These are phyloP conservation scores for Alternaria incomplexa DNA, from an alignment of 2,329 filamentous ascomycete species.

Conservation along the genomic window DNA sequence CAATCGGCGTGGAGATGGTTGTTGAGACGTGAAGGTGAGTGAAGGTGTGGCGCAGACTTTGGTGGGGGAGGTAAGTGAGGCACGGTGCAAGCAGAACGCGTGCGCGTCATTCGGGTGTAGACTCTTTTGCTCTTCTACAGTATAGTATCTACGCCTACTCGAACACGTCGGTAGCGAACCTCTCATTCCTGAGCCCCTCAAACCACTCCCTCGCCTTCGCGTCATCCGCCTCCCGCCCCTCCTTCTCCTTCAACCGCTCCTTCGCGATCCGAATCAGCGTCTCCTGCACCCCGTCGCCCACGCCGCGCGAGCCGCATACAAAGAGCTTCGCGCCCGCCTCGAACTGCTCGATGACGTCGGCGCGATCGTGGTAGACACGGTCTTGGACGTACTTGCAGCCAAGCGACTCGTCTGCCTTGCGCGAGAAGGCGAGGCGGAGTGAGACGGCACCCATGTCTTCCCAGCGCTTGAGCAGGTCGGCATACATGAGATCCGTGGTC, in stretches of 20 bases:
- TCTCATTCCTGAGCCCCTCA: slow-evolving; percentile 52
- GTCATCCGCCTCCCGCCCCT: slow-evolving; percentile 46
- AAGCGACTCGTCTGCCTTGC: slow-evolving; percentile 47
- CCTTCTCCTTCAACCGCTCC: slow-evolving; percentile 49
- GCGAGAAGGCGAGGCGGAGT: slow-evolving; percentile 67
- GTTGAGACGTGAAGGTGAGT: neutral
- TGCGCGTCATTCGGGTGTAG: neutral
- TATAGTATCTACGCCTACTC: neutral
- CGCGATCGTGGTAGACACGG: slow-evolving; percentile 55
- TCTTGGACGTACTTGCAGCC: slow-evolving; percentile 63
- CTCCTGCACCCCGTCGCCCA: slow-evolving; percentile 55
- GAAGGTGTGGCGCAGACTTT: neutral
- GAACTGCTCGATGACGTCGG: slow-evolving; percentile 55
- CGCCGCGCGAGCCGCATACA: slow-evolving; percentile 65
- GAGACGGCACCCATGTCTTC: slow-evolving; percentile 65
- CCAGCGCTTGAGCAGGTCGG: slow-evolving; percentile 65
- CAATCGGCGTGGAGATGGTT: neutral
- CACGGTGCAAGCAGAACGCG: neutral
- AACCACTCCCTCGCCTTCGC: slow-evolving; percentile 55
- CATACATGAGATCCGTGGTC: slow-evolving; percentile 65
- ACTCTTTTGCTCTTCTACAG: neutral
- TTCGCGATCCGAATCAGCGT: slow-evolving; percentile 52
- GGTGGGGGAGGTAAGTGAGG: neutral
- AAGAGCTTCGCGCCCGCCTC: slow-evolving; percentile 63
- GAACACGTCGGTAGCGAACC: slow-evolving; percentile 26